Percentiles rank a stretch among this genome's conserved stretches.
These are phyloP conservation scores for Hypholoma sublateritium DNA, from an alignment of 768 basidiomycete species.

Conservation along the genomic window DNA sequence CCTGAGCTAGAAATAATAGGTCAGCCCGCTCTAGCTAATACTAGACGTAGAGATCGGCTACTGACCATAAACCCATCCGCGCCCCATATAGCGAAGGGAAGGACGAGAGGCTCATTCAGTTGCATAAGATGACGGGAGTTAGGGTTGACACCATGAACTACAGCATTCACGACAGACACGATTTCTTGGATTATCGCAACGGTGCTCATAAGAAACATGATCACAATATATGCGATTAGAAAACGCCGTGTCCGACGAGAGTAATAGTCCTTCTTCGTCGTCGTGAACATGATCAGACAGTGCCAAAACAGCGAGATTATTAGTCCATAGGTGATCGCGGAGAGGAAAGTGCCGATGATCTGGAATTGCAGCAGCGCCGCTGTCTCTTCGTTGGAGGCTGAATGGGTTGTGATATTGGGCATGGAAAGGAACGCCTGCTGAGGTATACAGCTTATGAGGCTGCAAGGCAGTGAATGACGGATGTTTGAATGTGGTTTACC, in stretches of 20 bases:
- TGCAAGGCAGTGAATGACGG: too few species aligned
- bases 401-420: too few species aligned
- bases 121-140: neutral
- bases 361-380: neutral
- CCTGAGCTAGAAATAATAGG: neutral
- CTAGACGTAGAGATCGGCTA: neutral
- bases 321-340: neutral
- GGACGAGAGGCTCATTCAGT: neutral
- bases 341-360: neutral
- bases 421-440: too few species aligned
- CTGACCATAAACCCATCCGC: constrained; percentile 1
- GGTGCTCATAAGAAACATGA: neutral
- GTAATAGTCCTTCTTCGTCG: neutral
- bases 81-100: neutral
- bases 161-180: neutral
- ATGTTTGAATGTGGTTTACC: too few species aligned
- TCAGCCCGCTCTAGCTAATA: too few species aligned
- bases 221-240: neutral
- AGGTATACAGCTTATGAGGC: too few species aligned
- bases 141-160: neutral
- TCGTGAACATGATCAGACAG: neutral
- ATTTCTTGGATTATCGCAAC: neutral
- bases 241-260: neutral
- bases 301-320: neutral
- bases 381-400: too few species aligned